Base-by-base conservation (phyloP, 1,284 basidiomycete species). In the Paramarasmius palmivorus region DNA sequence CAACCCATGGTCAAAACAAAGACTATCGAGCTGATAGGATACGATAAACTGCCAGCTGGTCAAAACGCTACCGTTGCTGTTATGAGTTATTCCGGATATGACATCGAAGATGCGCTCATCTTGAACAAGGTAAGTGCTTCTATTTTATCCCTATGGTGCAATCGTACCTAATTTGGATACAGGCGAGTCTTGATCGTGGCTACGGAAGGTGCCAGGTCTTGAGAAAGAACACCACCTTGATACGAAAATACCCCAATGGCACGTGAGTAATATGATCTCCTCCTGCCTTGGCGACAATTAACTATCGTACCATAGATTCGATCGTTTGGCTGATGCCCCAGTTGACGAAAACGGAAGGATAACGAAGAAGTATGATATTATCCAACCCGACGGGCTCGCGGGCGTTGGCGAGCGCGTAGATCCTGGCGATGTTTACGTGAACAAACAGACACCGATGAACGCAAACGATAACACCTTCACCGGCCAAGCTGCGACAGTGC, bases 1-100 rank as follows among this genome's bases (percentile, higher is more conserved):
- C 92, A 98, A 66, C 98, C 97, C 0, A 98, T 99, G 95, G 96
- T 98, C 58, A 98, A 98, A 74, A 98, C 97, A 6, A 95, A 96
- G 70, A 96, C 95, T 1, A 98, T 99, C 59, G 97, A 99, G 69
- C 73, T 99, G 50, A 85, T 98, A 53, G 96, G 95, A 0, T 99
- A 99, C 68, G 95, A 99, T 73, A 89, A 90, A 60, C 81, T 99
- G 6, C 97, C 97, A 0, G 97, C 97, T 3, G 97, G 97, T 4
- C 95, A 99, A 72, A 99, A 99, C 68, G 97, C 96, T 4, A 99
- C 91, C 0, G 93, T 99, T 38, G 98, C 96, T 2, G 95, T 99
- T 60, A 99, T 99, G 97, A 95, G 92, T 66, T 99, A 92, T 74
- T 98, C 95, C 2, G 97, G 97, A 25, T 99, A 99, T 71, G 97